Percentiles rank a stretch among this genome's conserved stretches.
Evolutionary conservation across 2,329 filamentous ascomycete species (phyloP).

Genomic region (Fusarium bulbicola): DNA sequence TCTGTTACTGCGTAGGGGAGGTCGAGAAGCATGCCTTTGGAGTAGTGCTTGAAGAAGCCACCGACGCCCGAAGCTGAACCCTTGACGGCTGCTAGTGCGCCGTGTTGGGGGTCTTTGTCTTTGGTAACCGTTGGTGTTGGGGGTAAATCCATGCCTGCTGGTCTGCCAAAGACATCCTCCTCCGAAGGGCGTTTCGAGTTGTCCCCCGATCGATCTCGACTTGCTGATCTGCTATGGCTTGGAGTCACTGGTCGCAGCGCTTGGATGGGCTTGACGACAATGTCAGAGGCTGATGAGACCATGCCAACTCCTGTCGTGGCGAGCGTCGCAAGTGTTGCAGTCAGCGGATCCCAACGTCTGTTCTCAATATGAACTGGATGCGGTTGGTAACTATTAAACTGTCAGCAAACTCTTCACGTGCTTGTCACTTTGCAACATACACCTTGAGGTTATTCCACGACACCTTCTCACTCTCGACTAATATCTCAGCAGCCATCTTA

Average conservation of each 20-base stretch:
- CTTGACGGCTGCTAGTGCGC: slow-evolving; percentile 19
- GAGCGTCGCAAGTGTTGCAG: slow-evolving; percentile 10
- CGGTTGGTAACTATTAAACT: neutral
- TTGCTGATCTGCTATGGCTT: rapidly evolving
- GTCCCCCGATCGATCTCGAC: rapidly evolving
- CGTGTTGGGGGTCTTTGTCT: neutral
- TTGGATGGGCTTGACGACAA: slow-evolving; percentile 23
- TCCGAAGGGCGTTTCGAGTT: rapidly evolving
- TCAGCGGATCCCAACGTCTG: slow-evolving; percentile 31
- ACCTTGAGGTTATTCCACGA: slow-evolving; percentile 17
- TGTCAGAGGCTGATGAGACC: slow-evolving; percentile 15
- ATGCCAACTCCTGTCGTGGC: slow-evolving; percentile 9
- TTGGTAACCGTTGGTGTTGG: neutral
- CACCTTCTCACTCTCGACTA: slow-evolving; percentile 9
- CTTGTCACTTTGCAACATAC: neutral
- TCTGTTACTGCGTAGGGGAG: slow-evolving; percentile 33
- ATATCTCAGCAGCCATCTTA: slow-evolving; percentile 22
- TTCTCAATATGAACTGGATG: slow-evolving; percentile 26
- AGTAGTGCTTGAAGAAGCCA: slow-evolving; percentile 32
- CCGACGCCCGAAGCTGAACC: slow-evolving; percentile 7
- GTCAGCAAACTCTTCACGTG: neutral
- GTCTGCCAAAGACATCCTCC: neutral
- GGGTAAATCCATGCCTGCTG: neutral
- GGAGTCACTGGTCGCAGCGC: neutral
- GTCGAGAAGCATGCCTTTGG: slow-evolving; percentile 8